Percentiles rank a stretch among this genome's conserved stretches.
Evolutionary conservation across 495 filamentous ascomycete genomes (phyloP).

Genomic region (Talaromyces ruber): DNA sequence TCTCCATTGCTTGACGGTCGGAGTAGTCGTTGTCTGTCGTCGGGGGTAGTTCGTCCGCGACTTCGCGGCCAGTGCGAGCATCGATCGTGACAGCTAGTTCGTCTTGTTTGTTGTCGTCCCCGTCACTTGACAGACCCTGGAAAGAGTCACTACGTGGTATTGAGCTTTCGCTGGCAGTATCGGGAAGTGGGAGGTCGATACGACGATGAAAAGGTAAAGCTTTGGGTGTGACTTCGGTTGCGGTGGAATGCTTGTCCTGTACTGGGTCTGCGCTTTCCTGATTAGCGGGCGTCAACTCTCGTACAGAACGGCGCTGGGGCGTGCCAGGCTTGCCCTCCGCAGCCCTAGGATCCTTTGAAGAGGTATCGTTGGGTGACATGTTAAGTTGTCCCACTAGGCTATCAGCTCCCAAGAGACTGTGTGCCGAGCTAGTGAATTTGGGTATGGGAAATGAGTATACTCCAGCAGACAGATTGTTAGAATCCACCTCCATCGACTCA

Average conservation of each 20-base stretch:
- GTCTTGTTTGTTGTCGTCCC: slow-evolving; percentile 13
- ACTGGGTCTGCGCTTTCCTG: slow-evolving; percentile 1
- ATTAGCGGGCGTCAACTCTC: slow-evolving; percentile 23
- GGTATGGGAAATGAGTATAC: slow-evolving; percentile 33
- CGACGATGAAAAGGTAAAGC: slow-evolving; percentile 23
- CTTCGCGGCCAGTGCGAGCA: slow-evolving; percentile 28
- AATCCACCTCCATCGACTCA: slow-evolving; percentile 33
- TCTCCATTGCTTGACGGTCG: neutral
- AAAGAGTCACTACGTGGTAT: slow-evolving; percentile 11
- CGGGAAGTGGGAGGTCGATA: slow-evolving; percentile 30
- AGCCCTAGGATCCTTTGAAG: slow-evolving; percentile 15
- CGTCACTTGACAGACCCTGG: neutral
- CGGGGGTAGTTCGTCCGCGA: slow-evolving; percentile 16
- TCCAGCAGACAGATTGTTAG: slow-evolving; percentile 28
- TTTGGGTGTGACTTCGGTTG: slow-evolving; percentile 22
- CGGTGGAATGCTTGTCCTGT: slow-evolving; percentile 7
- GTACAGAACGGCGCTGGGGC: slow-evolving; percentile 14
- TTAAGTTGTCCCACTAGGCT: slow-evolving; percentile 58
- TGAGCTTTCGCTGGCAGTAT: slow-evolving; percentile 37
- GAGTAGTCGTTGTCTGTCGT: neutral
- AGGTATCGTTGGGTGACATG: slow-evolving; percentile 45
- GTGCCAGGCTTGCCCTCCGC: slow-evolving; percentile 24
- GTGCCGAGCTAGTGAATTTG: slow-evolving; percentile 32
- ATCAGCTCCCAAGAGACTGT: slow-evolving; percentile 60
- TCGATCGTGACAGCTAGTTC: slow-evolving; percentile 32